These are phyloP conservation scores for Nakaseomyces bracarensis DNA, from an alignment of 1,139 yeast species.

Conservation along the genomic window DNA sequence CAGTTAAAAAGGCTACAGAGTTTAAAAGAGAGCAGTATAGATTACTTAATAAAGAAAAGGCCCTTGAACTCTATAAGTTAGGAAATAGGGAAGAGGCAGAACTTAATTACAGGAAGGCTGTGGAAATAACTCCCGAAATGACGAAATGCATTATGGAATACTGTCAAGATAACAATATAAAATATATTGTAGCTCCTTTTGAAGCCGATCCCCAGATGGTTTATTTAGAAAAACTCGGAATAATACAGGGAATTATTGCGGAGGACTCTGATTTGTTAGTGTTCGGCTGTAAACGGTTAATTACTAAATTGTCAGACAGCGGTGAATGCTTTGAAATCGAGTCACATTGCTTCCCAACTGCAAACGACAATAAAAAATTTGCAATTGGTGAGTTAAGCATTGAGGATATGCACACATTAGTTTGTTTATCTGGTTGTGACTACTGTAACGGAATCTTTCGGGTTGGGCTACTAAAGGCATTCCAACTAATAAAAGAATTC, in stretches of 20 bases:
- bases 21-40: conserved; percentile 37
- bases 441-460: conserved; percentile 79
- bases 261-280: conserved; percentile 89
- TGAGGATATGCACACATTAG: conserved; percentile 62
- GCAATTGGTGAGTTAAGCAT: conserved; percentile 42
- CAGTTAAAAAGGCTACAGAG: conserved; percentile 70
- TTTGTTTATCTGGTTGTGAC: conserved; percentile 88
- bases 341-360: conserved; percentile 41
- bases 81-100: conserved; percentile 53
- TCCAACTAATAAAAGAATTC: conserved; percentile 46
- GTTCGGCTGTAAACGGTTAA: conserved; percentile 68
- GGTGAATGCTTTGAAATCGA: conserved; percentile 66
- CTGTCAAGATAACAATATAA: conserved; percentile 47
- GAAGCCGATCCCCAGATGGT: conserved; percentile 98
- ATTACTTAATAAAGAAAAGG: conserved; percentile 29
- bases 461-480: conserved; percentile 72
- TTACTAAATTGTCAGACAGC: conserved; percentile 70
- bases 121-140: conserved; percentile 86
- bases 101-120: conserved; percentile 62
- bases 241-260: conserved; percentile 76
- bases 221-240: conserved; percentile 62
- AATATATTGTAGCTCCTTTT: conserved; percentile 87
- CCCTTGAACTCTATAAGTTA: conserved; percentile 47
- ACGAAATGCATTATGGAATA: conserved; percentile 74
- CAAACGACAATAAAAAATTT: conserved; percentile 30